Evolutionary conservation across 768 basidiomycete genomes (phyloP).

Genomic region (Xerocomellus amylosporus): DNA sequence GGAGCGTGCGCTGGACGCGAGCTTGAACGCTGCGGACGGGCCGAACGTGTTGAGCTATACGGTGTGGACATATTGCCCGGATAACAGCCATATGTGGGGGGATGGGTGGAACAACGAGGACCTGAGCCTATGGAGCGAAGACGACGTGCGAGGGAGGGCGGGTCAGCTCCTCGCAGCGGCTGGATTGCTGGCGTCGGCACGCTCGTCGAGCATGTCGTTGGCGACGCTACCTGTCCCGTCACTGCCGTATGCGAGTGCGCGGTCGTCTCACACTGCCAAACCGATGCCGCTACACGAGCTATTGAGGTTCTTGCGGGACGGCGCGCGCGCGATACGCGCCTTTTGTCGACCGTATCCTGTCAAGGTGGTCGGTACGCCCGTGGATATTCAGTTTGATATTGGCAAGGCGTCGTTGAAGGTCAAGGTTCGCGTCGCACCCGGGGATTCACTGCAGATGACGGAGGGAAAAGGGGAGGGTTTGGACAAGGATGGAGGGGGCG

Average conservation of each 20-base stretch:
- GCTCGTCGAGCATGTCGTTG: constrained; percentile 18
- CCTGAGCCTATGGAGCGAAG: constrained; percentile 79
- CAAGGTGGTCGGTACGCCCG: constrained; percentile 66
- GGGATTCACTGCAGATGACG: constrained; percentile 40
- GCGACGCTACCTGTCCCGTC: constrained; percentile 20
- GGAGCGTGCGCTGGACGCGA: constrained; percentile 85
- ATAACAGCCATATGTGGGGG: constrained; percentile 84
- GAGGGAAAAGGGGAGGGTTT: neutral
- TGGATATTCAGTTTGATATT: constrained; percentile 74
- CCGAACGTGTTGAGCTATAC: constrained; percentile 74
- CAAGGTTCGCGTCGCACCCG: constrained; percentile 56
- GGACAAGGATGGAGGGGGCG: constrained; percentile 18
- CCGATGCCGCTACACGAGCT: constrained; percentile 6
- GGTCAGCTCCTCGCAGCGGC: neutral
- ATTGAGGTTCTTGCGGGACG: constrained; percentile 73
- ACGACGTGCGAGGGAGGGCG: constrained; percentile 49
- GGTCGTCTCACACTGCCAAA: neutral
- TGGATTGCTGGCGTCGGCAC: constrained; percentile 10
- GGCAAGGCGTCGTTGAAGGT: constrained; percentile 66
- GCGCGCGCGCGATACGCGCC: constrained; percentile 79
- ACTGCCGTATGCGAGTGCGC: constrained; percentile 7
- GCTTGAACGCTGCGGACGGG: constrained; percentile 76
- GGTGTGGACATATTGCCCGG: constrained; percentile 85
- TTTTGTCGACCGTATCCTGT: constrained; percentile 83
- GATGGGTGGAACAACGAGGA: constrained; percentile 98